These are phyloP conservation scores for Borealophlyctis nickersoniae DNA, from an alignment of 192 early-diverging fungal genomes.

Conservation along the genomic window DNA sequence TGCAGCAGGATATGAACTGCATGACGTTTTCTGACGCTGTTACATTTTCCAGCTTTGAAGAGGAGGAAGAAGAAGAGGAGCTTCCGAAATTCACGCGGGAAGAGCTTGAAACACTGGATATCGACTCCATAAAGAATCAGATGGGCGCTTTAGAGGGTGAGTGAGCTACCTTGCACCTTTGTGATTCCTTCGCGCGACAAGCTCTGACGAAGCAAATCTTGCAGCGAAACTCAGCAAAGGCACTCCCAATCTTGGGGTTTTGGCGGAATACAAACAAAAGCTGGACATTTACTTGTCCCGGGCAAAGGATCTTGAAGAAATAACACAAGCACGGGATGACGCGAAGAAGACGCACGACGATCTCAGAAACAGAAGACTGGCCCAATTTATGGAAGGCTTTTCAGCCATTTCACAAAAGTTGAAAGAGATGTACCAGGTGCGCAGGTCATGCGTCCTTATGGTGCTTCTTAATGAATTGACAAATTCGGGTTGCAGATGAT, in stretches of 20 bases:
- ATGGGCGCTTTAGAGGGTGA: conserved; percentile 70
- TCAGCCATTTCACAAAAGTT: conserved; percentile 87
- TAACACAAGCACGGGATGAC: conserved; percentile 69
- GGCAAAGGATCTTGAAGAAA: conserved; percentile 69
- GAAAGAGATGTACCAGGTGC: conserved; percentile 98
- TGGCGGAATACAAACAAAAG: conserved; percentile 82
- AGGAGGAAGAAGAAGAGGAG: conserved; percentile 27
- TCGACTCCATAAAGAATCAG: conserved; percentile 61
- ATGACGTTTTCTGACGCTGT: conserved; percentile 2
- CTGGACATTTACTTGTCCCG: conserved; percentile 70
- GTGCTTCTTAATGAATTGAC: too few relatives aligned
- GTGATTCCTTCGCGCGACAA: neutral
- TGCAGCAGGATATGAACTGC: too few relatives aligned
- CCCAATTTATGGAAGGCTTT: conserved; percentile 96
- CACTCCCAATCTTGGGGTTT: conserved; percentile 81
- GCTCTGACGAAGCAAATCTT: conserved; percentile 1
- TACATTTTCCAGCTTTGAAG: conserved; percentile 43
- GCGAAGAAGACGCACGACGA: conserved; percentile 73
- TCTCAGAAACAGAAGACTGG: conserved; percentile 72
- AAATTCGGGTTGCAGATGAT: conserved; percentile 79
- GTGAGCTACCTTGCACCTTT: conserved; percentile 2
- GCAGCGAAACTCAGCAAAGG: conserved; percentile 45
- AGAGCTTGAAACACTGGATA: conserved; percentile 64
- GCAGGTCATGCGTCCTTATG: neutral
- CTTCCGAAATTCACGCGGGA: conserved; percentile 59